A percentile compares a stretch with the other conserved stretches of the same genome.
phyloP scores from a whole-genome alignment of 2,329 filamentous ascomycete species.

The Ceratocystis smalleyi region DNA sequence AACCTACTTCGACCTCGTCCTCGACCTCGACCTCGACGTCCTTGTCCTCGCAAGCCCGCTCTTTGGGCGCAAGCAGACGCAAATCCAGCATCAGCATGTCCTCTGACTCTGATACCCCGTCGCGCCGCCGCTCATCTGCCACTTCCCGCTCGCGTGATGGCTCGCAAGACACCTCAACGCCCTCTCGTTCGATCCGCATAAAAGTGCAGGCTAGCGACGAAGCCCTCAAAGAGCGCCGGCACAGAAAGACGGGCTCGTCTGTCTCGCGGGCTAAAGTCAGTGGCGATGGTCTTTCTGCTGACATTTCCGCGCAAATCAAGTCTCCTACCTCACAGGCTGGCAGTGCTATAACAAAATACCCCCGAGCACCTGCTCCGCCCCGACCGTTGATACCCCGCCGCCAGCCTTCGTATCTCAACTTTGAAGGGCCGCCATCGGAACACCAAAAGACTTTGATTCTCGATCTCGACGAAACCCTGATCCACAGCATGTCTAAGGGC shows the following conservation, averaged over 20 bases:
- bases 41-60: slow-evolving; percentile 24
- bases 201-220: slow-evolving; percentile 68
- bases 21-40: slow-evolving; percentile 18
- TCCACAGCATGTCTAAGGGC: slow-evolving; percentile 95
- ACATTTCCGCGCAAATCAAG: slow-evolving; percentile 69
- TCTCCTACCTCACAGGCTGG: slow-evolving; percentile 70
- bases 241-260: slow-evolving; percentile 35
- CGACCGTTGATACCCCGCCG: slow-evolving; percentile 77
- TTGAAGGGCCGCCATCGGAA: slow-evolving; percentile 36
- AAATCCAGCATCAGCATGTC: slow-evolving; percentile 11
- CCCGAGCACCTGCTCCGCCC: slow-evolving; percentile 75
- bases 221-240: slow-evolving; percentile 56
- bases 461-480: slow-evolving; percentile 91
- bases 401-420: slow-evolving; percentile 70
- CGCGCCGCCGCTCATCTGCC: slow-evolving; percentile 1
- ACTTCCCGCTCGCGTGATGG: slow-evolving; percentile 37
- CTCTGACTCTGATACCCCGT: slow-evolving; percentile 13
- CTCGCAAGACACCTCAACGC: slow-evolving; percentile 4
- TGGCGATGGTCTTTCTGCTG: slow-evolving; percentile 20
- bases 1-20: not conserved
- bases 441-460: slow-evolving; percentile 87
- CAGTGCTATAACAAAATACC: slow-evolving; percentile 69
- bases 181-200: slow-evolving; percentile 63
- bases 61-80: slow-evolving; percentile 40
- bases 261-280: slow-evolving; percentile 14